Conservation (phyloP, 2,329 filamentous ascomycete species). For the Aspergillus thermomutatus region DNA sequence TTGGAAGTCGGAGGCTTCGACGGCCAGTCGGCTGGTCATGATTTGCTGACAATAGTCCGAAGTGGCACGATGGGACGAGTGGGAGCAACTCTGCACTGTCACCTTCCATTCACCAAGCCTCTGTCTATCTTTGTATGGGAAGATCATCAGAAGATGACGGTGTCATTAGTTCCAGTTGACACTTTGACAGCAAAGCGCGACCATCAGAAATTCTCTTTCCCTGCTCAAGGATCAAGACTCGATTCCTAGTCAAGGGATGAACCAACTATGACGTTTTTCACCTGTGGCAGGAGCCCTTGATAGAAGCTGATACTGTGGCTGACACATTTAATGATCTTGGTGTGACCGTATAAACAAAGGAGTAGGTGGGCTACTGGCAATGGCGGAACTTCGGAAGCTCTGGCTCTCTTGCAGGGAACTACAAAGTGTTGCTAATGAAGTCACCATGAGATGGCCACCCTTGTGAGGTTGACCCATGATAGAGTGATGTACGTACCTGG, state of each 20-base stretch:
- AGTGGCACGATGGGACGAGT: conserved; percentile 15
- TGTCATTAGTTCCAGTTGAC: neutral
- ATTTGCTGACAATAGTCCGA: conserved; percentile 11
- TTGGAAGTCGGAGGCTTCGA: conserved; percentile 10
- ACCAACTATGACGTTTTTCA: neutral
- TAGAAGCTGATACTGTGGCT: neutral
- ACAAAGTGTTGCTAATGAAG: neutral
- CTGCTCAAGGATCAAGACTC: too few species aligned
- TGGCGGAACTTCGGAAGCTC: too few species aligned
- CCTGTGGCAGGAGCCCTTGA: neutral
- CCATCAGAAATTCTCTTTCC: neutral
- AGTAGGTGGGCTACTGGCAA: too few species aligned
- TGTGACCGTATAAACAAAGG: neutral
- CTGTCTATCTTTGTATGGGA: neutral
- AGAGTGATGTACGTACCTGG: neutral
- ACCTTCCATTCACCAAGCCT: conserved; percentile 13
- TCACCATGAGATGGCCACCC: neutral
- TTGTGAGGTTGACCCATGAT: neutral
- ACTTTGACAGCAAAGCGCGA: neutral
- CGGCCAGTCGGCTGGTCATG: neutral
- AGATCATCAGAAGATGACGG: too few species aligned
- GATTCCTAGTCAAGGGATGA: neutral
- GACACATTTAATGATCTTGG: neutral
- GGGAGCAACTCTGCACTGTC: conserved; percentile 28
- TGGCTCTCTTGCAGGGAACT: neutral